phyloP scores from a whole-genome alignment of 2,329 filamentous ascomycete species.

The Gnomoniopsis sp. region DNA sequence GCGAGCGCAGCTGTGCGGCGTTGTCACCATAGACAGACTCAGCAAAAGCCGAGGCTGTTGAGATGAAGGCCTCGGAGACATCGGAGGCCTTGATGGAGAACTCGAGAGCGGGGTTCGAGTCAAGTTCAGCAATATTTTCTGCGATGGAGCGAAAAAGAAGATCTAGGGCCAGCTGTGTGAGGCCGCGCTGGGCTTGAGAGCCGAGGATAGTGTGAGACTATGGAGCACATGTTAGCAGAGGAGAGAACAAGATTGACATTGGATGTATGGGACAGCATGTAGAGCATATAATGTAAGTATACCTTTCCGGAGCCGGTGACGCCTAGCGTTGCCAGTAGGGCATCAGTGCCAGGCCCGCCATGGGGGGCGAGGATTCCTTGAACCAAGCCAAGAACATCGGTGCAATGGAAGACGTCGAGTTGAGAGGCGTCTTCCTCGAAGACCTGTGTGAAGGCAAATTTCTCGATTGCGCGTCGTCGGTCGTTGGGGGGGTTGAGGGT shows the following conservation, averaged over 20 bases:
- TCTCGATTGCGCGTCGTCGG: slow-evolving; percentile 83
- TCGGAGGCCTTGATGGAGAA: slow-evolving; percentile 75
- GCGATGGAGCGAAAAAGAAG: slow-evolving; percentile 81
- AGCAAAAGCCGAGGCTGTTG: slow-evolving; percentile 71
- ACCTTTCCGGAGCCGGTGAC: slow-evolving; percentile 98
- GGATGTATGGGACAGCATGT: no score
- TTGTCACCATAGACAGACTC: slow-evolving; percentile 73
- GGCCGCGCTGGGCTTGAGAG: slow-evolving; percentile 77
- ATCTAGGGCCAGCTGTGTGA: slow-evolving; percentile 90
- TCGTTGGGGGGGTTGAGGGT: slow-evolving; percentile 80
- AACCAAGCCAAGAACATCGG: slow-evolving; percentile 70
- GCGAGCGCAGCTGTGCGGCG: slow-evolving; percentile 51
- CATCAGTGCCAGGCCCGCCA: slow-evolving; percentile 79
- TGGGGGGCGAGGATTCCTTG: slow-evolving; percentile 74
- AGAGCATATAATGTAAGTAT: no score
- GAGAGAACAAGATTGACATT: no score
- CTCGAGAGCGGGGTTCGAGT: slow-evolving; percentile 58
- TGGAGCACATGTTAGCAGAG: not conserved
- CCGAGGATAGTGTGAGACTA: slow-evolving; percentile 96
- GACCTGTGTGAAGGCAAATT: slow-evolving; percentile 89
- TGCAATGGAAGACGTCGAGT: slow-evolving; percentile 80
- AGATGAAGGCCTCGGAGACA: slow-evolving; percentile 74
- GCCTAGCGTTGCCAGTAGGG: slow-evolving; percentile 83
- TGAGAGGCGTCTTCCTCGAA: slow-evolving; percentile 86
- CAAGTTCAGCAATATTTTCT: slow-evolving; percentile 63